Percentiles rank a stretch among this genome's conserved stretches.
These are phyloP conservation scores for Aspergillus glaucus DNA, from an alignment of 2,329 filamentous ascomycete genomes.

Conservation along the genomic window DNA sequence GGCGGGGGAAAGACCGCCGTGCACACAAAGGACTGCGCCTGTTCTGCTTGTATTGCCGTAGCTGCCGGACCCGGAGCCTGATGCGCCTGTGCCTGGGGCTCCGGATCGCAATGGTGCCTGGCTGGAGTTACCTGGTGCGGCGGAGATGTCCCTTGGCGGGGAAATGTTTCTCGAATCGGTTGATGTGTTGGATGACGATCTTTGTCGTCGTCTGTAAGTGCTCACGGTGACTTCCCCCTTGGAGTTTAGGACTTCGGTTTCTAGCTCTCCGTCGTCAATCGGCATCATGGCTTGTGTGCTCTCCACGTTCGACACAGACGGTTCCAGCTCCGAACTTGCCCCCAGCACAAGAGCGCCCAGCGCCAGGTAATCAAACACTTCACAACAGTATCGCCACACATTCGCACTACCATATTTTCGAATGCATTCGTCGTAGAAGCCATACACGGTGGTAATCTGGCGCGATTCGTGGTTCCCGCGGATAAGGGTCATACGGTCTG, in stretches of 20 bases:
- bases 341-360: constrained; percentile 87
- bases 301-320: constrained; percentile 46
- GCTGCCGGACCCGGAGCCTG: constrained; percentile 57
- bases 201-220: constrained; percentile 30
- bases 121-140: constrained; percentile 26
- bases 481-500: constrained; percentile 93
- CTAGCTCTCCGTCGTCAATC: constrained; percentile 63
- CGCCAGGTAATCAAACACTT: constrained; percentile 95
- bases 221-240: constrained; percentile 68
- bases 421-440: constrained; percentile 96
- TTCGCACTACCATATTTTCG: constrained; percentile 95
- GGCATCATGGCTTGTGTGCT: constrained; percentile 47
- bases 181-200: constrained; percentile 27
- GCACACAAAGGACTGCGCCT: constrained; percentile 88
- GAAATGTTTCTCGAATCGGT: constrained; percentile 33
- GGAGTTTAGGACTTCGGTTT: constrained; percentile 89
- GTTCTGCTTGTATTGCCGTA: constrained; percentile 45
- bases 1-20: constrained; percentile 84
- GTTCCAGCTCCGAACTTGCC: constrained; percentile 61
- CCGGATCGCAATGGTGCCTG: constrained; percentile 53
- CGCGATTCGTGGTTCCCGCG: constrained; percentile 93
- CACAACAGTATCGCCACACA: constrained; percentile 95
- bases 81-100: constrained; percentile 72
- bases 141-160: constrained; percentile 37
- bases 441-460: constrained; percentile 95